Conservation (phyloP, 371 early-diverging fungal genomes). For the Capillidium heterosporum region DNA sequence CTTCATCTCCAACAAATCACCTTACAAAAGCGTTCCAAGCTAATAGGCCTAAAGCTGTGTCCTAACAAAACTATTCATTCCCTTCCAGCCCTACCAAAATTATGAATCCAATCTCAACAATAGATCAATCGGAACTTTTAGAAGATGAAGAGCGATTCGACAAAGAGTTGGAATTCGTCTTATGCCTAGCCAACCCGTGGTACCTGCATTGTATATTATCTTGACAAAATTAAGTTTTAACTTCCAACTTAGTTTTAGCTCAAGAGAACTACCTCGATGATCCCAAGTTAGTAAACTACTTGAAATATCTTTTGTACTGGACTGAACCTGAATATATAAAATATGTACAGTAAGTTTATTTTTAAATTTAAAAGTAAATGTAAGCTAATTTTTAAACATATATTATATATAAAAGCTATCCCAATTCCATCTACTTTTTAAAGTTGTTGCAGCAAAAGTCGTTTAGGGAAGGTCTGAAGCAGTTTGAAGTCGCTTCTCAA, state of each 20-base stretch:
- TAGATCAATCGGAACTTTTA: not conserved
- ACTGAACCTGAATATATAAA: conserved; percentile 72
- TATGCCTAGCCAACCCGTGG: conserved; percentile 85
- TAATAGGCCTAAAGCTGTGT: too few relatives aligned
- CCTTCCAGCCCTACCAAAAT: too few relatives aligned
- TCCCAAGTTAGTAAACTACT: conserved; percentile 63
- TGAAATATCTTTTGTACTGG: conserved; percentile 84
- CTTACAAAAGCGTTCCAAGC: too few relatives aligned
- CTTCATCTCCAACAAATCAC: too few relatives aligned
- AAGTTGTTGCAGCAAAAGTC: conserved; percentile 58
- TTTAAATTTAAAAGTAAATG: not conserved
- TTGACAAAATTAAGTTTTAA: not conserved
- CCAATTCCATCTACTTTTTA: conserved; percentile 68
- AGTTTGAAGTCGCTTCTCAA: conserved; percentile 49
- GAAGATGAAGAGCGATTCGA: conserved; percentile 36
- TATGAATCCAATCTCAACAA: too few relatives aligned
- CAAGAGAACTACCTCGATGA: conserved; percentile 73
- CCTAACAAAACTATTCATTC: too few relatives aligned
- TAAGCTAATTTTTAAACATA: too few relatives aligned
- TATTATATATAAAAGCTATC: conserved; percentile 36
- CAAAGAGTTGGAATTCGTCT: conserved; percentile 87
- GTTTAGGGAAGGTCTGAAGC: conserved; percentile 59
- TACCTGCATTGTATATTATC: conserved; percentile 50
- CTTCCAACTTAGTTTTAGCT: conserved; percentile 43
- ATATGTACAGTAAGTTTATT: conserved; percentile 48